Evolutionary conservation across 345 rosid genomes (phyloP), one percentile per base, ranked within the genome.

Genomic region (Syzygium oleosum): DNA sequence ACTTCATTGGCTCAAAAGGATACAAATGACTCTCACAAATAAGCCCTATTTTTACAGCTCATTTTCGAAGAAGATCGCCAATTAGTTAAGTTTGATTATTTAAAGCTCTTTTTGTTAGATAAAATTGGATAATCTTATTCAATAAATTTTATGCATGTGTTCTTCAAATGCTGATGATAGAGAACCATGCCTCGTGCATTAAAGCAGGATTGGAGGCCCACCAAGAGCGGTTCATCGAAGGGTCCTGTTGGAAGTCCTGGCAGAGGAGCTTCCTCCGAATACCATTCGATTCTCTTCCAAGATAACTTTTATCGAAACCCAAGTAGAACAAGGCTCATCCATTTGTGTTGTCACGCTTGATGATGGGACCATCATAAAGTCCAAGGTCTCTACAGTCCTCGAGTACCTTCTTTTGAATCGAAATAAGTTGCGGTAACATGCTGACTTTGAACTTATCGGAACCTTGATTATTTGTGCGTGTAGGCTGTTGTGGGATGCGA

Each of bases 401-500:
- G 80, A 23, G 12, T 23, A 52, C 31, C 4, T 51, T 29, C 22
- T 34, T 16, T 49, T 29, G 29, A 84, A 31, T 23, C 17, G 4
- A 25, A 29, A 55, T 11, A 63, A 38, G 51, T 27, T 14, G 15
- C 5, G 31, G 27, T 41, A 86, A 73, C n/a, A 13, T 73, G 6
- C 27, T 15, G 4, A 63, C 3, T 51, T 61, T 68, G 46, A 51
- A 46, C 22, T n/a, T 41, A 7, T n/a, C 52, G 7, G 16, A n/a
- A 77, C 23, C 10, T 29, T 2, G 34, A 61, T 29, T 17, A 65
- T 16, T 63, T 65, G 79, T 16, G 34, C 12, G 1, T 41, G 21
- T 87, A 91, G 92, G 86, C 88, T 52, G 52, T 92, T 61, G 89
- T 93, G 38, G 94, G 94, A 27, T 93, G 94, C 16, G 93, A 91